phyloP scores from a whole-genome alignment of 495 filamentous ascomycete genomes.

The Chlorociboria aeruginascens region DNA sequence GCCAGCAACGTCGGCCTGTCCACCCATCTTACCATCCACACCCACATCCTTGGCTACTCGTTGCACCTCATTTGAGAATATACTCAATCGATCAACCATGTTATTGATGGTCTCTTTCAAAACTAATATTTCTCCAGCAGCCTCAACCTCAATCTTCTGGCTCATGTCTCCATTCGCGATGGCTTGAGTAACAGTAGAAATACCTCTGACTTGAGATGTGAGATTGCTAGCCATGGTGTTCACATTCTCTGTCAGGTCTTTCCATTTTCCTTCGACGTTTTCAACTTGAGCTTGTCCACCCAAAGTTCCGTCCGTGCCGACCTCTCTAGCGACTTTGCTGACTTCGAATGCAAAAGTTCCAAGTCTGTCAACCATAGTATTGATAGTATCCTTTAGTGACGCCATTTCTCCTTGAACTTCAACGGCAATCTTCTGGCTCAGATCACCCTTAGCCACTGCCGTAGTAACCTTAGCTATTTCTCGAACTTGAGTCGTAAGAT shows the following conservation, averaged over 20 bases:
- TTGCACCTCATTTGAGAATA: conserved; percentile 95
- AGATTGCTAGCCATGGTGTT: conserved; percentile 94
- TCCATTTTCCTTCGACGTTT: conserved; percentile 98
- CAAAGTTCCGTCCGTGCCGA: conserved; percentile 92
- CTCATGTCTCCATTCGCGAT: conserved; percentile 90
- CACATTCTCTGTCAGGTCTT: conserved; percentile 93
- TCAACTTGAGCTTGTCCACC: conserved; percentile 94
- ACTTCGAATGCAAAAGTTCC: conserved; percentile 97
- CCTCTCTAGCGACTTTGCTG: conserved; percentile 95
- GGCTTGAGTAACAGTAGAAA: conserved; percentile 93
- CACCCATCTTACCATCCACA: conserved; percentile 97
- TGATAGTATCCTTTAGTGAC: conserved; percentile 93
- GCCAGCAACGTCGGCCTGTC: conserved; percentile 89
- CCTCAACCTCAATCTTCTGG: conserved; percentile 91
- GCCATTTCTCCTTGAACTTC: conserved; percentile 95
- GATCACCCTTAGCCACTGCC: conserved; percentile 86
- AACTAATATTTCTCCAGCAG: conserved; percentile 87
- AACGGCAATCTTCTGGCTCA: conserved; percentile 91
- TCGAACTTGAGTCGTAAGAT: conserved; percentile 93
- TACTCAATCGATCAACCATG: conserved; percentile 94
- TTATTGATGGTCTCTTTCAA: conserved; percentile 98
- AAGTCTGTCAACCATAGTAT: conserved; percentile 96
- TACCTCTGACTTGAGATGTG: conserved; percentile 88
- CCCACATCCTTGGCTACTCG: conserved; percentile 94
- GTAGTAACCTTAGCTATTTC: conserved; percentile 98